Evolutionary conservation across 1,284 basidiomycete species (phyloP), one percentile per base, ranked within the genome.

Genomic region (Gastroboletus turbinatus): DNA sequence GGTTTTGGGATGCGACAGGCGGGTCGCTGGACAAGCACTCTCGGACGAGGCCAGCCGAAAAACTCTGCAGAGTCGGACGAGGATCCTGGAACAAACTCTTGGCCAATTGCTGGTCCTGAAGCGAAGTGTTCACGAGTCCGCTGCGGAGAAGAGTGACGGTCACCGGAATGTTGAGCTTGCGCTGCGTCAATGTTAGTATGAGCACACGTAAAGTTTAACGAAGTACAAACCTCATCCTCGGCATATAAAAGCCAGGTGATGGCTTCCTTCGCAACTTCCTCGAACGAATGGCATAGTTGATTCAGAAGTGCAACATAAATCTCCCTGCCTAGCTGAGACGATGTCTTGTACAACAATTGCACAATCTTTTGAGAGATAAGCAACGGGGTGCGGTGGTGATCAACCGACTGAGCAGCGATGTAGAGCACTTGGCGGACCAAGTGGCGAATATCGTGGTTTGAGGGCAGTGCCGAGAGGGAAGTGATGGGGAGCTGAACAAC

Each of bases 171-270:
- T 98, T 98, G 78, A 93, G 93, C 76, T 99, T 99, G 67, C 95
- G 92, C 88, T 94, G 60, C 30, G 51, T 53, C 47, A 44, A 49
- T 36, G 10, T 63, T 56, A 65, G 52, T 50, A 44, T 57, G 27
- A 52, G 60, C 47, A 58, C 45, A 53, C 46, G 53, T 5, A 48
- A 38, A 40, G 9, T 27, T 27, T 1, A 32, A 48, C 27, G 8
- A 47, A 49, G 17, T 2, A 76, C 83, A 58, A 59, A 93, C 92
- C 76, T 96, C 92, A 73, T 99, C 97, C 71, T 99, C 96, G 16
- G 96, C 93, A 69, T 96, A 98, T 48, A 98, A 78, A 50, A 99
- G 78, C 97, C 97, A 99, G 14, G 91, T 94, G 55, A 96, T 92
- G 10, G 96, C 97, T 75, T 99, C 97, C 74, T 94, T 94, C 21